These are phyloP conservation scores for Coemansia sp. DNA, from an alignment of 192 early-diverging fungal species.

Conservation along the genomic window DNA sequence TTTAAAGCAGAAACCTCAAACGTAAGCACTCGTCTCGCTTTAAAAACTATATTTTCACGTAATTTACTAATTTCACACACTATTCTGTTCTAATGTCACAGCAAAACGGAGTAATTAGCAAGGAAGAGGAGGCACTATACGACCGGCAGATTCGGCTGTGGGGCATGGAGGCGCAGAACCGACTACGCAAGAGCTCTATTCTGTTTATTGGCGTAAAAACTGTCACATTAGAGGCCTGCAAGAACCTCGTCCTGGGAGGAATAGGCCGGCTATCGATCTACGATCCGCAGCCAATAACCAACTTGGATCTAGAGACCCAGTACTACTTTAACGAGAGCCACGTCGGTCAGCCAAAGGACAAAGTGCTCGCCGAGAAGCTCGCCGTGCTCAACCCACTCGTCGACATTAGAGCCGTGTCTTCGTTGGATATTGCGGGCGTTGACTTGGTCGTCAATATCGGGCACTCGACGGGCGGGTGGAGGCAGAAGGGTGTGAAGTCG, in stretches of 20 bases:
- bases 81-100: not conserved
- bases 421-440: constrained; percentile 54
- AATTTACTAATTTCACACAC: not conserved
- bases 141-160: constrained; percentile 98
- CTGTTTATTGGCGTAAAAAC: constrained; percentile 72
- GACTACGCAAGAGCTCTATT: constrained; percentile 79
- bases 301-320: constrained; percentile 27
- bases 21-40: not conserved
- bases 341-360: constrained; percentile 8
- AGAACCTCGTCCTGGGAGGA: constrained; percentile 92
- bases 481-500: constrained; percentile 53
- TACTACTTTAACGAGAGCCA: constrained; percentile 22
- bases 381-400: constrained; percentile 84
- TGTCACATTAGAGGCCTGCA: constrained; percentile 82
- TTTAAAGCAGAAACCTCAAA: not conserved
- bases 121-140: constrained; percentile 91
- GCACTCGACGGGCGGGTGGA: constrained; percentile 60
- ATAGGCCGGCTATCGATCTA: constrained; percentile 72
- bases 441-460: constrained; percentile 70
- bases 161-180: constrained; percentile 90
- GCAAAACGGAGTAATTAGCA: constrained; percentile 26
- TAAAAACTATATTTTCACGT: not conserved
- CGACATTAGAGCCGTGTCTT: constrained; percentile 53
- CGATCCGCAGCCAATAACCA: constrained; percentile 63
- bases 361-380: constrained; percentile 64